phyloP scores from a whole-genome alignment of 495 filamentous ascomycete genomes.

The Talaromyces trachyspermus region DNA sequence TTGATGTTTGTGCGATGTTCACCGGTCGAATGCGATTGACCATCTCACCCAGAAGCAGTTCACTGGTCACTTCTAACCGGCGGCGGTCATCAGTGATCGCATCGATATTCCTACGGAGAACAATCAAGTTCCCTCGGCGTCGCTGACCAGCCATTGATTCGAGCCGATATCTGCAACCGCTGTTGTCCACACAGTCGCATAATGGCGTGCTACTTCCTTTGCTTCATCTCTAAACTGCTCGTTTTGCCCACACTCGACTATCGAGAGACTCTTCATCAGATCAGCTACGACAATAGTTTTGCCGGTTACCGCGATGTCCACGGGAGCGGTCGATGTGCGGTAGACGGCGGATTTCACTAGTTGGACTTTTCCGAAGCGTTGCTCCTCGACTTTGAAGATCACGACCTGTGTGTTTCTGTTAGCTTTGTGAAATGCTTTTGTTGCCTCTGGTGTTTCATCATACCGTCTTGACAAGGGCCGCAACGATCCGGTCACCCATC shows the following conservation, averaged over 20 bases:
- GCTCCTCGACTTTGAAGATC: conserved; percentile 46
- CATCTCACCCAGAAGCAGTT: conserved; percentile 83
- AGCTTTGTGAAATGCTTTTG: conserved; percentile 28
- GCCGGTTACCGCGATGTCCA: conserved; percentile 66
- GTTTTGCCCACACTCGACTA: conserved; percentile 52
- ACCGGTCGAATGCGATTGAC: conserved; percentile 73
- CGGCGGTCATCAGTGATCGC: conserved; percentile 66
- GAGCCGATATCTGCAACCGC: conserved; percentile 64
- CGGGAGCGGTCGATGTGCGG: conserved; percentile 75
- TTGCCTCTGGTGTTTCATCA: conserved; percentile 25
- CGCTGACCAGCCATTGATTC: conserved; percentile 69
- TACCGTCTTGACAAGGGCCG: conserved; percentile 80
- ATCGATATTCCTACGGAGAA: conserved; percentile 61
- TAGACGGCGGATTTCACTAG: conserved; percentile 66
- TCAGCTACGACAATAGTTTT: conserved; percentile 78
- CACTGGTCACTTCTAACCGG: conserved; percentile 64
- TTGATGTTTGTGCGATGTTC: conserved; percentile 49
- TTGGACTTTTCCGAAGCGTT: conserved; percentile 35
- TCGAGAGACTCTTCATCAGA: conserved; percentile 84
- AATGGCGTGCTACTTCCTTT: conserved; percentile 71
- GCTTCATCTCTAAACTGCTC: conserved; percentile 42
- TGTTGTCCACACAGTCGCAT: conserved; percentile 73
- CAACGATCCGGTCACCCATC: conserved; percentile 71
- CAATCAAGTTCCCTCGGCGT: conserved; percentile 83
- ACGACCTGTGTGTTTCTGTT: conserved; percentile 35